phyloP scores from a whole-genome alignment of 352 stramenopile genomes.

The Globisporangium paroecandrum region DNA sequence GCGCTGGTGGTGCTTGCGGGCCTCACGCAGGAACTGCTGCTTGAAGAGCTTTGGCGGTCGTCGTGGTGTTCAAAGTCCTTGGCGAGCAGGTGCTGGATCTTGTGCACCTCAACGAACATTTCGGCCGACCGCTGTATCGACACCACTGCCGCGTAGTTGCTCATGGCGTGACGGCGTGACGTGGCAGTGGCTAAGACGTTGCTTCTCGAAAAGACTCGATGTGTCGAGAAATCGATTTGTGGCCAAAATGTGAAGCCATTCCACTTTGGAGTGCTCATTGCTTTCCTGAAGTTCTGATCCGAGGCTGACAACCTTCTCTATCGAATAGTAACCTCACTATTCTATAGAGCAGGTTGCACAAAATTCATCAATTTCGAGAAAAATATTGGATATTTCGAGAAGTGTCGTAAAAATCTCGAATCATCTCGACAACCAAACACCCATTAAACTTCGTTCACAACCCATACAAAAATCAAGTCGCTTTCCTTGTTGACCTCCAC shows the following conservation, averaged over 20 bases:
- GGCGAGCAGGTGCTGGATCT: constrained; percentile 31
- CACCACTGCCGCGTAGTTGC: not conserved
- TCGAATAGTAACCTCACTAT: not conserved
- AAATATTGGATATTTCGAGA: constrained; percentile 1
- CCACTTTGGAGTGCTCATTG: not conserved
- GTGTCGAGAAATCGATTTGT: not conserved
- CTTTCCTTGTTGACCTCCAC: not conserved
- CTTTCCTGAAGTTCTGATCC: not conserved
- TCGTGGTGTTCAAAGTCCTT: constrained; percentile 45
- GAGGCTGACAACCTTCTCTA: not conserved
- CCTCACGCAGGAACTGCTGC: constrained; percentile 47
- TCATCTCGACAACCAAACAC: not conserved
- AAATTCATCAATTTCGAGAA: not conserved
- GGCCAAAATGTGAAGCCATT: not conserved
- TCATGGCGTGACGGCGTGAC: not conserved
- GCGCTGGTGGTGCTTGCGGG: constrained; percentile 42
- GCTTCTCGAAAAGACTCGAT: not conserved
- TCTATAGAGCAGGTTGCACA: not conserved
- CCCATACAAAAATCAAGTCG: not conserved
- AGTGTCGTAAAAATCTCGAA: not conserved
- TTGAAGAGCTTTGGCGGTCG: constrained; percentile 49
- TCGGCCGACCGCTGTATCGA: constrained; percentile 20
- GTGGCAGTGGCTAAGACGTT: not conserved
- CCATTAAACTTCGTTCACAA: not conserved
- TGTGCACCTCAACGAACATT: constrained; percentile 48